Conservation (phyloP, 164 flowering plant genomes). For the Dillenia suffruticosa region DNA sequence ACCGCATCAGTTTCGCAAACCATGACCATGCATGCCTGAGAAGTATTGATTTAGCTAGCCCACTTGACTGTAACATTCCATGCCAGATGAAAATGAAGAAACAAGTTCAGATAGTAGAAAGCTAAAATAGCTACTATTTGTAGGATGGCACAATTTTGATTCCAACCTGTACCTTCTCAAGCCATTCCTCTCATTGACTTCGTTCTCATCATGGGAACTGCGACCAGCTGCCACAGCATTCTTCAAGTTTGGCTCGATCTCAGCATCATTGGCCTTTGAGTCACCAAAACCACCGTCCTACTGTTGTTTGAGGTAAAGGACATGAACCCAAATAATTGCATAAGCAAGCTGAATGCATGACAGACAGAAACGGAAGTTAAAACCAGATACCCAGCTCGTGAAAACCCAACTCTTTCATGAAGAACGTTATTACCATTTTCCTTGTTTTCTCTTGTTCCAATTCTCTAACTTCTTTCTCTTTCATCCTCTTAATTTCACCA, state of each 20-base stretch:
- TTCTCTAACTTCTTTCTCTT: slow-evolving; percentile 9
- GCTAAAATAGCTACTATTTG: too few relatives aligned
- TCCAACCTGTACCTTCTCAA: slow-evolving; percentile 52
- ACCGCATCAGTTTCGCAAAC: too few relatives aligned
- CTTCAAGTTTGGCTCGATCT: slow-evolving; percentile 29
- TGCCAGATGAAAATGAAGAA: too few relatives aligned
- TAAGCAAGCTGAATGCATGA: slow-evolving; percentile 93
- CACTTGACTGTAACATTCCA: too few relatives aligned
- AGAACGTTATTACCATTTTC: slow-evolving; percentile 59
- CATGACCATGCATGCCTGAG: too few relatives aligned
- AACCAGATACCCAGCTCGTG: slow-evolving; percentile 28
- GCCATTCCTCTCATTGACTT: slow-evolving; percentile 44
- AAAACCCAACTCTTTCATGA: slow-evolving; percentile 39
- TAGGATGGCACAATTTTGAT: too few relatives aligned
- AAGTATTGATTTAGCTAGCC: too few relatives aligned
- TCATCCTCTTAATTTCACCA: too few relatives aligned
- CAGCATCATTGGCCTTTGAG: slow-evolving; percentile 26
- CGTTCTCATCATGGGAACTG: slow-evolving; percentile 31
- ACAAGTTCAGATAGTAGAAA: too few relatives aligned
- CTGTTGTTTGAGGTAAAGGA: slow-evolving; percentile 99
- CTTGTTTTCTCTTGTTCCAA: slow-evolving; percentile 35
- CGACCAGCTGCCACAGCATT: slow-evolving; percentile 20
- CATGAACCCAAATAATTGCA: slow-evolving; percentile 99
- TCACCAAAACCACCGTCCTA: slow-evolving; percentile 62
- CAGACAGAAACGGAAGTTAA: slow-evolving; percentile 62